phyloP scores from a whole-genome alignment of 75 land plant genomes.

The Selaginella tamariscina region DNA sequence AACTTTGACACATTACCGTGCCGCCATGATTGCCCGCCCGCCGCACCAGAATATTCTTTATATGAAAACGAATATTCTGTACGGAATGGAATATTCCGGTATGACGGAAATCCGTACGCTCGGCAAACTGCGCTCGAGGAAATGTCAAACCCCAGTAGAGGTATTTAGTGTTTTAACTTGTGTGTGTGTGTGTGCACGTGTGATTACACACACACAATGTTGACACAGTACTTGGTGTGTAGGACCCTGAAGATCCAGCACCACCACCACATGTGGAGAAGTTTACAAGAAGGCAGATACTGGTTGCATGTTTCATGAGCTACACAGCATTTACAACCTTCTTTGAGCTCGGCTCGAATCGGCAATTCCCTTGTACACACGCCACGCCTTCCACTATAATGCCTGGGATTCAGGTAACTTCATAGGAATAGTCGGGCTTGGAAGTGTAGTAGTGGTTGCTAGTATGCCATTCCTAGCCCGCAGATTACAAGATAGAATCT shows the following conservation, averaged over 20 bases:
- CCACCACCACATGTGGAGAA: neutral
- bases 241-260: neutral
- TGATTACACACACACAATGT: neutral
- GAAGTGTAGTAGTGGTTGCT: neutral
- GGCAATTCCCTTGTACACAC: neutral
- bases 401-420: neutral
- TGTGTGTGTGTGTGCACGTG: neutral
- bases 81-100: no score
- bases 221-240: neutral
- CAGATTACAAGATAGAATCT: neutral
- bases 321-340: neutral
- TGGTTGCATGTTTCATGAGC: conserved; percentile 2
- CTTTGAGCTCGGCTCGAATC: conserved; percentile 6
- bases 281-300: neutral
- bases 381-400: neutral
- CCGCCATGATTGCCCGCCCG: no score
- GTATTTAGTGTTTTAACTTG: neutral
- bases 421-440: neutral
- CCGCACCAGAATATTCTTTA: no score
- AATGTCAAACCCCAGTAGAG: no score
- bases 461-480: neutral
- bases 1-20: no score
- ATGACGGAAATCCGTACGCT: no score
- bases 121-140: no score
- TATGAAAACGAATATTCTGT: no score